These are phyloP conservation scores for Boletus rubescentipes DNA, from an alignment of 768 basidiomycete species.

Conservation along the genomic window DNA sequence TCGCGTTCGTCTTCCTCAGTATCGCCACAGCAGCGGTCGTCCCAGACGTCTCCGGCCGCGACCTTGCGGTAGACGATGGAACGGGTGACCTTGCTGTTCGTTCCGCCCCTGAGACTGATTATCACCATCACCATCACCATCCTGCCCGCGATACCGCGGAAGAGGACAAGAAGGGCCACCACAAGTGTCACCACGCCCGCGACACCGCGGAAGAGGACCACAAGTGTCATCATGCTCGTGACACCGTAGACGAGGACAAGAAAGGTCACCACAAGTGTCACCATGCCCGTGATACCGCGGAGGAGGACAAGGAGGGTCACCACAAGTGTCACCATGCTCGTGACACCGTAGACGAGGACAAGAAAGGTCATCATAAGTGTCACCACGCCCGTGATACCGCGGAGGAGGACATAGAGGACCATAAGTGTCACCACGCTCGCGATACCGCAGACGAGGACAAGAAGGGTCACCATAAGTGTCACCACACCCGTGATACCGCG, in stretches of 20 bases:
- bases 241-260: not conserved
- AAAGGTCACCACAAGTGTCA: not conserved
- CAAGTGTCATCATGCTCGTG: not conserved
- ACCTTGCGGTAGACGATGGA: not conserved
- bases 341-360: not conserved
- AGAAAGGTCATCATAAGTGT: no score
- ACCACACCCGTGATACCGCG: not conserved
- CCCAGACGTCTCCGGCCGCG: not conserved
- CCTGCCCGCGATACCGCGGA: not conserved
- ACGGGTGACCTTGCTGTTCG: not conserved
- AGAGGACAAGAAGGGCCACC: no score
- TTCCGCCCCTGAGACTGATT: not conserved
- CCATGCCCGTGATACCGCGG: not conserved
- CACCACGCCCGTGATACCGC: not conserved
- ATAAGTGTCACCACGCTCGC: no score
- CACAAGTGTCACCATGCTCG: not conserved
- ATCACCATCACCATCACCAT: not conserved
- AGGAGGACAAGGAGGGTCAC: not conserved
- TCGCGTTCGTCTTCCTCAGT: constrained; percentile 4
- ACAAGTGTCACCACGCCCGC: not conserved
- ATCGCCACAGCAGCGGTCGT: constrained; percentile 1
- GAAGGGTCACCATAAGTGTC: no score
- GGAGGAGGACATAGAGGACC: not conserved
- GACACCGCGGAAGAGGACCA: not conserved
- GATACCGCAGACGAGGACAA: no score